These are phyloP conservation scores for Mycogone perniciosa DNA, from an alignment of 2,329 filamentous ascomycete species.

Conservation along the genomic window DNA sequence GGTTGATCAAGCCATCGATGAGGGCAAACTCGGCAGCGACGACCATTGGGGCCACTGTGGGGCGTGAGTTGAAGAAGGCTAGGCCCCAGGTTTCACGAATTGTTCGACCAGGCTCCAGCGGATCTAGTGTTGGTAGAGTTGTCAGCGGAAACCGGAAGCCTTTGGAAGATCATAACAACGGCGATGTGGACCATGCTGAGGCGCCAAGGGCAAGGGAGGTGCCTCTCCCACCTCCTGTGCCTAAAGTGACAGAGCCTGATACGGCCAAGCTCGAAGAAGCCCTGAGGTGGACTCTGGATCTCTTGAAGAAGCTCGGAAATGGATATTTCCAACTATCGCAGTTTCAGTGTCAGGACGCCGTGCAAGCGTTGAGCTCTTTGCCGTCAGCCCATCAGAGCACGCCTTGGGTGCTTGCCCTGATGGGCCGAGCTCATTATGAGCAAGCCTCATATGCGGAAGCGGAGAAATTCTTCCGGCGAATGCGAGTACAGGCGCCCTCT, in stretches of 20 bases:
- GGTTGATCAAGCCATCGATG: constrained; percentile 64
- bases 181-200: constrained; percentile 66
- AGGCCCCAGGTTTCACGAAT: constrained; percentile 64
- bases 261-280: constrained; percentile 65
- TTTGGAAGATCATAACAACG: constrained; percentile 51
- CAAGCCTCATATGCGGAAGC: constrained; percentile 80
- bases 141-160: constrained; percentile 88
- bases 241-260: constrained; percentile 45
- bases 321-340: constrained; percentile 74
- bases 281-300: constrained; percentile 67
- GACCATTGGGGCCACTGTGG: constrained; percentile 51
- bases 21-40: constrained; percentile 55
- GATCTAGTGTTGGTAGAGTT: constrained; percentile 72
- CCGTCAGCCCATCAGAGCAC: constrained; percentile 75
- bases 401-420: constrained; percentile 85
- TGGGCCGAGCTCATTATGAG: constrained; percentile 88
- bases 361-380: constrained; percentile 66
- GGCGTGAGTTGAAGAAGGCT: constrained; percentile 74
- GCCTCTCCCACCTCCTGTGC: constrained; percentile 25
- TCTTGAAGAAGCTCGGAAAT: constrained; percentile 73
- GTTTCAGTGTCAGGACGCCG: constrained; percentile 71
- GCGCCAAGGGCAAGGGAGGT: constrained; percentile 40
- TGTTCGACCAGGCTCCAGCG: constrained; percentile 58
- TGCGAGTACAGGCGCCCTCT: constrained; percentile 74
- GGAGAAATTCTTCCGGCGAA: constrained; percentile 74